Conservation (phyloP, 495 filamentous ascomycete genomes). For the Clavariopsis aquatica region DNA sequence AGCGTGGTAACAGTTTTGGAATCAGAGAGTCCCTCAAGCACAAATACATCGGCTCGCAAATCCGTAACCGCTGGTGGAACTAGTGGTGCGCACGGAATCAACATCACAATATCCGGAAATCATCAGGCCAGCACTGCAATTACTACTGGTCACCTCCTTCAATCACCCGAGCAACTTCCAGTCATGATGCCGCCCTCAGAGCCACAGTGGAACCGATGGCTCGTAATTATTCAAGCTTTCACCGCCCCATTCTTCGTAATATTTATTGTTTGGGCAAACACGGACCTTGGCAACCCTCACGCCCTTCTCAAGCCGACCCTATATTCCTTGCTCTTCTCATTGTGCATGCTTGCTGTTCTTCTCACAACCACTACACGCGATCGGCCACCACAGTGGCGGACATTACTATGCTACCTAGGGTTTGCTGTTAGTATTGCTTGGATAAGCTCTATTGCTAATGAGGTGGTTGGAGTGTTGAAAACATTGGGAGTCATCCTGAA, state of each 20-base stretch:
- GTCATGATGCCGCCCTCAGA: conserved; percentile 20
- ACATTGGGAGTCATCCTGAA: conserved; percentile 87
- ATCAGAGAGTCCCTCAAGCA: conserved; percentile 15
- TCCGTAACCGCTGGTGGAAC: background rate
- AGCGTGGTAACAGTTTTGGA: conserved; percentile 26
- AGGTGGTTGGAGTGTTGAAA: conserved; percentile 95
- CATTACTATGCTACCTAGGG: conserved; percentile 81
- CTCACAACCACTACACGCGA: conserved; percentile 58
- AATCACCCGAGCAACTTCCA: conserved; percentile 35
- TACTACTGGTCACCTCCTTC: conserved; percentile 14
- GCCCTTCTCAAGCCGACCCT: conserved; percentile 64
- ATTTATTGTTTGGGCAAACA: conserved; percentile 73
- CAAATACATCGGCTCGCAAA: background rate
- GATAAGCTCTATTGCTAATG: conserved; percentile 94
- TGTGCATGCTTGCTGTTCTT: conserved; percentile 65
- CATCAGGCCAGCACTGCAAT: conserved; percentile 9
- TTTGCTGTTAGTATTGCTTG: conserved; percentile 89
- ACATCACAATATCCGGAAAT: background rate
- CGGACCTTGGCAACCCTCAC: conserved; percentile 52
- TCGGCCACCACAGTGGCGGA: conserved; percentile 64
- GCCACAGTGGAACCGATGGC: conserved; percentile 84
- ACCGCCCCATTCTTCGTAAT: conserved; percentile 83
- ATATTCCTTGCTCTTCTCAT: conserved; percentile 68
- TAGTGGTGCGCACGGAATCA: conserved; percentile 2
- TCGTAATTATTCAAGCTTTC: conserved; percentile 80